phyloP scores from a whole-genome alignment of 2,329 filamentous ascomycete species.

The Xylaria digitata region DNA sequence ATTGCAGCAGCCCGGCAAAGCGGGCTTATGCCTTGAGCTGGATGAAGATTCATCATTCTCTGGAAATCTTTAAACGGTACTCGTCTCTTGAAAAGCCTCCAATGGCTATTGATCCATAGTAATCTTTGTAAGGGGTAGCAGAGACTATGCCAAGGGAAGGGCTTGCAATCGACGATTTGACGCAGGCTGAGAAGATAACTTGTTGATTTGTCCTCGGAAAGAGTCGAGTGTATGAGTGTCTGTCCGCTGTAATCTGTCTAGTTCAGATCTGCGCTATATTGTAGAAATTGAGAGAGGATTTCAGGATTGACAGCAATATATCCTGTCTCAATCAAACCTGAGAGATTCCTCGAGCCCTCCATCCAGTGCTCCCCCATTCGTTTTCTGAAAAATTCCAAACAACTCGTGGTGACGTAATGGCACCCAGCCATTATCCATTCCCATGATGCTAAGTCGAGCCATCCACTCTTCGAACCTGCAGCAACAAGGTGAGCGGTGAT shows the following conservation, averaged over 20 bases:
- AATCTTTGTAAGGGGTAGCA: background rate
- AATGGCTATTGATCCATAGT: conserved; percentile 20
- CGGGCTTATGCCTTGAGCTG: conserved; percentile 23
- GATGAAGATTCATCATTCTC: conserved; percentile 27
- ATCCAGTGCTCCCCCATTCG: too few species aligned
- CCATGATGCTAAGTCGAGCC: conserved; percentile 18
- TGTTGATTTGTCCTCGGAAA: background rate
- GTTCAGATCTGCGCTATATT: background rate
- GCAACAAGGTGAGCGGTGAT: background rate
- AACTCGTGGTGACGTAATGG: background rate
- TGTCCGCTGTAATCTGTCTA: background rate
- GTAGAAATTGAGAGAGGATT: background rate
- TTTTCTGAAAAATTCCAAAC: too few species aligned
- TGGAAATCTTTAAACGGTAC: conserved; percentile 1
- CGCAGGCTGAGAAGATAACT: conserved; percentile 10
- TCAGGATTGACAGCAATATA: too few species aligned
- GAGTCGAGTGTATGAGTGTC: conserved; percentile 1
- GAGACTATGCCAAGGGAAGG: conserved; percentile 22
- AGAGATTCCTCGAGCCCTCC: background rate
- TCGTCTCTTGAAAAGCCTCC: conserved; percentile 23
- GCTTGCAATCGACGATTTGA: conserved; percentile 14
- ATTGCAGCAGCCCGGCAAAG: conserved; percentile 26
- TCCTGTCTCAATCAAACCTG: background rate
- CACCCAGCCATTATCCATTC: too few species aligned
- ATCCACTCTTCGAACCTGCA: conserved; percentile 8